These are phyloP conservation scores for Aristolochia fimbriata DNA, from an alignment of 164 flowering plant species.

Conservation along the genomic window DNA sequence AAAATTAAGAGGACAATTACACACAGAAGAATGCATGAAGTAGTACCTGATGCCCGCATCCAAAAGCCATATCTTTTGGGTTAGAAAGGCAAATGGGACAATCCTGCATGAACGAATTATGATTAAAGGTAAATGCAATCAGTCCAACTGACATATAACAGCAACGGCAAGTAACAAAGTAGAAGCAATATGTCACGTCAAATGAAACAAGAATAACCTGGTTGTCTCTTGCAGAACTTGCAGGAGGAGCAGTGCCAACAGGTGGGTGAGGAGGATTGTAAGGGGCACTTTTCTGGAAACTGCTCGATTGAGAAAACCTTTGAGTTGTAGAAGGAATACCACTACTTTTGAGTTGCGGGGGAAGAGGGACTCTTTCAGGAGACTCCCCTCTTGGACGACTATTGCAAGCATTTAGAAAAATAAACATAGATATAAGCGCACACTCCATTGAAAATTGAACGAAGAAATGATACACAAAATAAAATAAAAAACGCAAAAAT, in stretches of 20 bases:
- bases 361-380: constrained; percentile 53
- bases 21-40: neutral
- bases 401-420: constrained; percentile 3
- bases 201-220: constrained; percentile 9
- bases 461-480: no score
- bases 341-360: constrained; percentile 41
- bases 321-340: constrained; percentile 21
- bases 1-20: neutral
- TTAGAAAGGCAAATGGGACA: constrained; percentile 55
- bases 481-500: no score
- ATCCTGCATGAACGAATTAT: constrained; percentile 22
- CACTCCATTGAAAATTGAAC: no score
- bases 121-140: no score
- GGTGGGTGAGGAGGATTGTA: constrained; percentile 3
- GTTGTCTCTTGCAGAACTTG: constrained; percentile 23
- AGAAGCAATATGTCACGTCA: neutral
- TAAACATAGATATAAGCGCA: neutral
- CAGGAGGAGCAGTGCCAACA: constrained; percentile 41
- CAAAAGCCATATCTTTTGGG: constrained; percentile 49
- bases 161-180: neutral
- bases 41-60: constrained; percentile 61
- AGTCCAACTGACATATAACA: neutral
- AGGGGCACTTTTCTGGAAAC: constrained; percentile 21
- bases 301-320: constrained; percentile 21
- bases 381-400: constrained; percentile 36